Conservation (phyloP, 2,329 filamentous ascomycete genomes). For the Neofusicoccum cordaticola region DNA sequence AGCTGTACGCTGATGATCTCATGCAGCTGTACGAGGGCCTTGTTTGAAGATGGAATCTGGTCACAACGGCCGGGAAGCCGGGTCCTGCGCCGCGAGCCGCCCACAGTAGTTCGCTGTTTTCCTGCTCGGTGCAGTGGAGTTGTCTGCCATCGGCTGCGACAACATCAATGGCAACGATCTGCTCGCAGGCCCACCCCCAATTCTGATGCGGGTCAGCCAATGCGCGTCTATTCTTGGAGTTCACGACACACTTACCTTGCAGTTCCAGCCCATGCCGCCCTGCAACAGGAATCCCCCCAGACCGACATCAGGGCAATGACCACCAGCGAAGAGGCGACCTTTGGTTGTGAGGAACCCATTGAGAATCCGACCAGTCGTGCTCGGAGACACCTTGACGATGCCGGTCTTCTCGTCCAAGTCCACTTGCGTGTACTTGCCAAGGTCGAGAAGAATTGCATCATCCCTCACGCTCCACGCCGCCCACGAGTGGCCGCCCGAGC, state of each 20-base stretch:
- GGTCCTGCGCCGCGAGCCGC: conserved; percentile 49
- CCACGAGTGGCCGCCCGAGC: conserved; percentile 51
- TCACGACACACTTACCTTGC: conserved; percentile 38
- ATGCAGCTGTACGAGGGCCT: conserved; percentile 25
- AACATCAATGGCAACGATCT: conserved; percentile 46
- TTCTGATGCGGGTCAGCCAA: conserved; percentile 34
- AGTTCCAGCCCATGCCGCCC: conserved; percentile 60
- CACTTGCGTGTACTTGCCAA: conserved; percentile 41
- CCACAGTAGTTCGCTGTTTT: conserved; percentile 51
- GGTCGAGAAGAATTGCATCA: conserved; percentile 44
- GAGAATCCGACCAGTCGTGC: conserved; percentile 46
- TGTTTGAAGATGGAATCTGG: conserved; percentile 49
- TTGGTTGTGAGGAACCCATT: conserved; percentile 39
- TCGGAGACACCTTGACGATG: conserved; percentile 46
- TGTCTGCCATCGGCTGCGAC: conserved; percentile 46
- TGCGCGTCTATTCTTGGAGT: not conserved
- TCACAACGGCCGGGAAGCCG: conserved; percentile 55
- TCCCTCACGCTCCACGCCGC: conserved; percentile 51
- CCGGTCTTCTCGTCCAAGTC: conserved; percentile 38
- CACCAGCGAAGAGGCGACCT: conserved; percentile 51
- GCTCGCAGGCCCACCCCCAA: conserved; percentile 56
- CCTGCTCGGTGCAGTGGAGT: conserved; percentile 34
- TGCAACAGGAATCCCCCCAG: conserved; percentile 57
- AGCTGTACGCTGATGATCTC: conserved; percentile 45
- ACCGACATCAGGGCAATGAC: conserved; percentile 57